These are phyloP conservation scores for Lactarius akahatsu DNA, from an alignment of 768 basidiomycete genomes.

Conservation along the genomic window DNA sequence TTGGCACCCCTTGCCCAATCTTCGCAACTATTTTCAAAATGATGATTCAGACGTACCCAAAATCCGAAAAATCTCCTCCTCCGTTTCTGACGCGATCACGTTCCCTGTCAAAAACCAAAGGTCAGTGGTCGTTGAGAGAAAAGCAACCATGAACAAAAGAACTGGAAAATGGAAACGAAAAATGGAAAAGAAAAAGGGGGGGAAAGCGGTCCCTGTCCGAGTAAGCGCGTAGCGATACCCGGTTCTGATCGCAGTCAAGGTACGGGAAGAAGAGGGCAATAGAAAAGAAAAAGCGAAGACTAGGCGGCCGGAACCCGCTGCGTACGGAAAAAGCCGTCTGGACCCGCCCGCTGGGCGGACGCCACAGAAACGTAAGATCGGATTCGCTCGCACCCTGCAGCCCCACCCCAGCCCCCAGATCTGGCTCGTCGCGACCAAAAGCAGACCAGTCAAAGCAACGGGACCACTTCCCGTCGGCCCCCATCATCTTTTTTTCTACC, in stretches of 20 bases:
- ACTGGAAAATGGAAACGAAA: neutral
- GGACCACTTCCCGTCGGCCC: neutral
- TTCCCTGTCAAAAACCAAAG: slow-evolving; percentile 44
- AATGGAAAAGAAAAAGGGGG: slow-evolving; percentile 6
- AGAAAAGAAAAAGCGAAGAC: slow-evolving; percentile 15
- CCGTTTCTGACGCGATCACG: slow-evolving; percentile 77
- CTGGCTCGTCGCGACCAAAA: slow-evolving; percentile 1
- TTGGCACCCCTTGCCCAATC: neutral
- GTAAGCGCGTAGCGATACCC: slow-evolving; percentile 19
- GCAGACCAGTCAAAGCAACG: neutral
- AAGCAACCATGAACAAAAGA: neutral
- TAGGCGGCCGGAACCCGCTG: slow-evolving; percentile 19
- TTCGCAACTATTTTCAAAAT: neutral
- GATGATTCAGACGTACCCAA: slow-evolving; percentile 43
- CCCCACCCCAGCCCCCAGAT: slow-evolving; percentile 4
- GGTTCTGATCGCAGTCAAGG: slow-evolving; percentile 25
- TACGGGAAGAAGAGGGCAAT: slow-evolving; percentile 15
- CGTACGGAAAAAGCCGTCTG: slow-evolving; percentile 20
- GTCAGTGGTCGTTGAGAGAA: neutral
- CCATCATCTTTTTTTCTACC: neutral
- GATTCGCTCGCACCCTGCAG: neutral
- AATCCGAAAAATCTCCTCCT: slow-evolving; percentile 81
- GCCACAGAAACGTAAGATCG: slow-evolving; percentile 23
- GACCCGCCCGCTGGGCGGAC: slow-evolving; percentile 4
- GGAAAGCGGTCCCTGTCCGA: slow-evolving; percentile 17